Conservation (phyloP, 108 stramenopile species). For the Cylindrotheca closterium region DNA sequence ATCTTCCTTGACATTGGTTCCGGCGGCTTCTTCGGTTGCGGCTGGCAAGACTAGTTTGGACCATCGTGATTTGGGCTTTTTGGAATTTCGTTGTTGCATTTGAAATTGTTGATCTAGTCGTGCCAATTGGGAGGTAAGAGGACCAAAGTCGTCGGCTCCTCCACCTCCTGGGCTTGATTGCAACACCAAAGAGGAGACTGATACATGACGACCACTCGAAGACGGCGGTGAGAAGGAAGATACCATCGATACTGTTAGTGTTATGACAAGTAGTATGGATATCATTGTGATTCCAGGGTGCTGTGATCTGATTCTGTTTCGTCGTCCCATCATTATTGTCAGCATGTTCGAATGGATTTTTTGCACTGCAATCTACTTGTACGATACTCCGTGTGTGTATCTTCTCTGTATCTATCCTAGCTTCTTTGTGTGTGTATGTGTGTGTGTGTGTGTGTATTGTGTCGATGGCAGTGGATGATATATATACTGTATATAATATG, state of each 20-base stretch:
- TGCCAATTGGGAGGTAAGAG: constrained; percentile 53
- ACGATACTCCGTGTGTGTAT: too few relatives aligned
- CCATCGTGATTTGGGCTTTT: constrained; percentile 56
- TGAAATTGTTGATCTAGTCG: constrained; percentile 71
- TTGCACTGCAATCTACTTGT: too few relatives aligned
- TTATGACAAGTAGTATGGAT: not conserved
- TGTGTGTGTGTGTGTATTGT: too few relatives aligned
- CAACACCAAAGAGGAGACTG: too few relatives aligned
- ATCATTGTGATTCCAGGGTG: too few relatives aligned
- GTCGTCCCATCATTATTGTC: too few relatives aligned
- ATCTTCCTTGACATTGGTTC: constrained; percentile 23
- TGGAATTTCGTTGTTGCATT: constrained; percentile 39
- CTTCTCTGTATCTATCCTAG: too few relatives aligned
- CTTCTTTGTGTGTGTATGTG: too few relatives aligned
- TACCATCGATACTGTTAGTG: not conserved
- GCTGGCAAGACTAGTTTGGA: constrained; percentile 43
- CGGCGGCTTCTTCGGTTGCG: not conserved
- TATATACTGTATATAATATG: too few relatives aligned
- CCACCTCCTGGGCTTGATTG: constrained; percentile 1
- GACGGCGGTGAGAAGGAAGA: not conserved
- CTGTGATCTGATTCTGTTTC: too few relatives aligned
- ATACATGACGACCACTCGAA: not conserved
- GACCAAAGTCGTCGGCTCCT: constrained; percentile 14
- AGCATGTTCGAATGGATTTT: too few relatives aligned
- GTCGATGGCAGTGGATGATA: too few relatives aligned